A percentile compares a stretch with the other conserved stretches of the same genome.
Evolutionary conservation across 805 yeast species (phyloP).

Genomic region (Isabelozyma pseudorhagii): DNA sequence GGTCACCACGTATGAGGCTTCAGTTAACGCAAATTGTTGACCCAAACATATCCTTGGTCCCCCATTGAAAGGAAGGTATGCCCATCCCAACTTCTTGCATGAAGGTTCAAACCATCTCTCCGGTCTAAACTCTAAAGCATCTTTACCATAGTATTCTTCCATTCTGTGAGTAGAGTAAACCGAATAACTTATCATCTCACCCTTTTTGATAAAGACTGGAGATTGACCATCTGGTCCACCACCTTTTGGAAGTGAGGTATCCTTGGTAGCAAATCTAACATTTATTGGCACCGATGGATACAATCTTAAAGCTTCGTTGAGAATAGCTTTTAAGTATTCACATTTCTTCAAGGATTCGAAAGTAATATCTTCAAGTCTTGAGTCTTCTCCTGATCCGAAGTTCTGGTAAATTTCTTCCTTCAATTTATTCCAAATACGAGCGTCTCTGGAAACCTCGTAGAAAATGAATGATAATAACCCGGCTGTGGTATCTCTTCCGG

Average conservation of each 20-base stretch:
- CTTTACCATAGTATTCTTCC: conserved; percentile 26
- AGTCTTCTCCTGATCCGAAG: conserved; percentile 31
- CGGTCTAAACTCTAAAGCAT: conserved; percentile 25
- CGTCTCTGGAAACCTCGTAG: conserved; percentile 44
- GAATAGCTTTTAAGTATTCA: conserved; percentile 43
- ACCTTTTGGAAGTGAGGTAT: conserved; percentile 50
- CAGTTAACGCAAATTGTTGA: conserved; percentile 39
- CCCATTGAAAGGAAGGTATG: conserved; percentile 35
- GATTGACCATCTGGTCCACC: conserved; percentile 39
- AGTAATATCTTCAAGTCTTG: conserved; percentile 34
- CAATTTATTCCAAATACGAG: conserved; percentile 32
- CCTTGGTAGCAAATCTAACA: conserved; percentile 42
- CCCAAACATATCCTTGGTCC: conserved; percentile 39
- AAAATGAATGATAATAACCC: conserved; percentile 45
- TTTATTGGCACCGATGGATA: conserved; percentile 53
- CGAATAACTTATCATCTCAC: conserved; percentile 36
- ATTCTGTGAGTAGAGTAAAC: conserved; percentile 44
- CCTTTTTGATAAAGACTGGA: conserved; percentile 44
- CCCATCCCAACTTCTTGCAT: conserved; percentile 30
- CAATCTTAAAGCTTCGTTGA: conserved; percentile 48
- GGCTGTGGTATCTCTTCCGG: conserved; percentile 58
- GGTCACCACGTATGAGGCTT: conserved; percentile 27
- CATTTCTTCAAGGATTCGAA: conserved; percentile 50
- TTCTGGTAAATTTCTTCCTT: conserved; percentile 30
- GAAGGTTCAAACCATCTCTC: conserved; percentile 29